Conservation (phyloP, 495 filamentous ascomycete genomes). For the Aspergillus olivimuriae region DNA sequence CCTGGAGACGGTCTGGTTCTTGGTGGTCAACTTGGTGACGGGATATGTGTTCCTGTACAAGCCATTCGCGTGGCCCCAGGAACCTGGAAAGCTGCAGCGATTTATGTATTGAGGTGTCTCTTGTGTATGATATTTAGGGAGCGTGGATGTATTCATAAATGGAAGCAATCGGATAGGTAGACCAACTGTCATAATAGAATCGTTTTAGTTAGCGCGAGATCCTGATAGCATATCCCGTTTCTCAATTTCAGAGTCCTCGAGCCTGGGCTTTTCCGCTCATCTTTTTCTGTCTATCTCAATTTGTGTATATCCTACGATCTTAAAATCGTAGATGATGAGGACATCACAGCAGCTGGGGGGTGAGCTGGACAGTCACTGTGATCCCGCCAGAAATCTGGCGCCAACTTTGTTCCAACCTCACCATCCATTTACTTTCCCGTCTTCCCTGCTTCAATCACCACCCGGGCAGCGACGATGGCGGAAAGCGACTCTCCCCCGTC, state of each 20-base stretch:
- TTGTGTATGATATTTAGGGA: not conserved
- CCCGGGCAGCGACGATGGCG: not conserved
- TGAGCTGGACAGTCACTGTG: too few relatives aligned
- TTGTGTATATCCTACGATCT: too few relatives aligned
- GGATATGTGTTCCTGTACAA: slow-evolving; percentile 75
- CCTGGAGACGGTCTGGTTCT: slow-evolving; percentile 75
- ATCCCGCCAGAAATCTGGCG: too few relatives aligned
- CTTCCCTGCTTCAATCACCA: not conserved
- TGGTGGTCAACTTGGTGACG: slow-evolving; percentile 63
- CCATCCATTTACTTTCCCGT: not conserved
- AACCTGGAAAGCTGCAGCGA: slow-evolving; percentile 73
- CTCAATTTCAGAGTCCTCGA: too few relatives aligned
- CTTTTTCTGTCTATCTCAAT: too few relatives aligned
- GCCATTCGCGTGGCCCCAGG: slow-evolving; percentile 76
- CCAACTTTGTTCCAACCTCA: too few relatives aligned
- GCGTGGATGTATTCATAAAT: not conserved
- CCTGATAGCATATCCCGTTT: too few relatives aligned
- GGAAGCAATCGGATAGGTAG: not conserved
- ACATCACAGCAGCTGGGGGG: too few relatives aligned
- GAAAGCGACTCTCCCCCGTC: slow-evolving; percentile 7
- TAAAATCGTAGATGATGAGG: too few relatives aligned
- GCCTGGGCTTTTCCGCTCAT: too few relatives aligned
- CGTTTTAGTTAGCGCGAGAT: too few relatives aligned
- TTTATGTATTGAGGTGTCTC: slow-evolving; percentile 75
- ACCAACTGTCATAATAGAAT: not conserved